Conservation (phyloP, 495 filamentous ascomycete genomes). For the Lasiosphaeria hispida region DNA sequence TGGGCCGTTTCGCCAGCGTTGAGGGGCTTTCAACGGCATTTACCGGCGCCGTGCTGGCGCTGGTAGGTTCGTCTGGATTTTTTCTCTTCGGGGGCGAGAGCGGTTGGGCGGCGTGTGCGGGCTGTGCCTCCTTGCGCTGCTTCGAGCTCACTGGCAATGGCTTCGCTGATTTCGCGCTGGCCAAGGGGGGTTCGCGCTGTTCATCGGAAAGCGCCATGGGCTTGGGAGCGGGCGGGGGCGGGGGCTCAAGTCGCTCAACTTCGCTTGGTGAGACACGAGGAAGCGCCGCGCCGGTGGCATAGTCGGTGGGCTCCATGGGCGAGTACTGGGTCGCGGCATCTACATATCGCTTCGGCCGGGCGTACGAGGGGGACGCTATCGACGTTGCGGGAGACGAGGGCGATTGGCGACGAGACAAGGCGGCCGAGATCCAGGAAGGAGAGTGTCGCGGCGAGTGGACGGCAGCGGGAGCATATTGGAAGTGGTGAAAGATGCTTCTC, state of each 20-base stretch:
- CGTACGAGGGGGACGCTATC: slow-evolving; percentile 33
- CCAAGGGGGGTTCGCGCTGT: slow-evolving; percentile 13
- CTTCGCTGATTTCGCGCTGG: slow-evolving; percentile 14
- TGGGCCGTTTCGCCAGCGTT: slow-evolving; percentile 52
- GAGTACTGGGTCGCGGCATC: slow-evolving; percentile 58
- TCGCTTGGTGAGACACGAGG: slow-evolving; percentile 21
- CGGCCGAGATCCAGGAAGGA: slow-evolving; percentile 43
- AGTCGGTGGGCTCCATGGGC: slow-evolving; percentile 48
- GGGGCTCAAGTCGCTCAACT: slow-evolving; percentile 27
- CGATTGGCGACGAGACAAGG: slow-evolving; percentile 43
- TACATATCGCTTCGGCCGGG: slow-evolving; percentile 46
- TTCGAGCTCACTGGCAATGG: slow-evolving; percentile 8
- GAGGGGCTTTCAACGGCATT: slow-evolving; percentile 30
- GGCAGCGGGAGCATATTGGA: slow-evolving; percentile 46
- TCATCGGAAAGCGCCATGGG: slow-evolving; percentile 28
- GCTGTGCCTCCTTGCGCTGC: slow-evolving; percentile 11
- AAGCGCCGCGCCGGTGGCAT: slow-evolving; percentile 36
- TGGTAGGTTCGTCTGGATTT: slow-evolving; percentile 50
- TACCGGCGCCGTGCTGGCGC: slow-evolving; percentile 28
- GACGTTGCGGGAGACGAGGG: slow-evolving; percentile 34
- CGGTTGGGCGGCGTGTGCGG: slow-evolving; percentile 17
- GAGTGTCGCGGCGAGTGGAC: slow-evolving; percentile 42
- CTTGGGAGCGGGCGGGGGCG: slow-evolving; percentile 18
- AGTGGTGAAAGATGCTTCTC: slow-evolving; percentile 32
- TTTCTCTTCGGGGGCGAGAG: slow-evolving; percentile 46